Conservation (phyloP, 1,284 basidiomycete species). For the Sporisorium iseilematis-ciliati region DNA sequence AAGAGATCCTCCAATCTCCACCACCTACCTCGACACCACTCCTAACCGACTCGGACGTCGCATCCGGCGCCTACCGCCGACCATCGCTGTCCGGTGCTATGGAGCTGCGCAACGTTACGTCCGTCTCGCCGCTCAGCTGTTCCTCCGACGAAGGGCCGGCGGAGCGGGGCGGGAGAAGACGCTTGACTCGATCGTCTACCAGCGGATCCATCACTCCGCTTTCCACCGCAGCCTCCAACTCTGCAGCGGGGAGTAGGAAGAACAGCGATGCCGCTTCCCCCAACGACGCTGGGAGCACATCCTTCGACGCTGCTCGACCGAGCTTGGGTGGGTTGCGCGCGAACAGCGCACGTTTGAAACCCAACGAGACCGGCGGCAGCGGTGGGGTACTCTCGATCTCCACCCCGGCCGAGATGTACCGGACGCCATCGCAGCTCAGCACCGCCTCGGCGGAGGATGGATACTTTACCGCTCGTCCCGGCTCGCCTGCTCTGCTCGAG, state of each 20-base stretch:
- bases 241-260: no score
- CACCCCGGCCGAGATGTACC: constrained; percentile 22
- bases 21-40: neutral
- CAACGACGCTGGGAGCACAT: no score
- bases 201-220: constrained; percentile 37
- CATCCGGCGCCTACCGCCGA: constrained; percentile 31
- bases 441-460: constrained; percentile 30
- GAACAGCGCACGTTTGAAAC: neutral
- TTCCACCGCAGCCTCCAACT: no score
- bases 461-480: constrained; percentile 40
- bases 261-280: no score
- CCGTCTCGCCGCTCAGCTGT: constrained; percentile 34
- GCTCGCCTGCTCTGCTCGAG: constrained; percentile 16
- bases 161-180: constrained; percentile 27
- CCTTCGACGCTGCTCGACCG: no score
- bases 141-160: constrained; percentile 16
- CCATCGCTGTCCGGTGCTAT: constrained; percentile 15
- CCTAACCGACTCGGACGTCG: constrained; percentile 28
- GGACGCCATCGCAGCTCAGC: constrained; percentile 33
- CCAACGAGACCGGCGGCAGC: constrained; percentile 11
- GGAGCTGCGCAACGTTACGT: constrained; percentile 31
- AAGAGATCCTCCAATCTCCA: constrained; percentile 28
- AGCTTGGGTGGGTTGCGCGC: neutral
- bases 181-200: constrained; percentile 34
- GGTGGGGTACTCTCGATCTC: constrained; percentile 20